Evolutionary conservation across 2,329 filamentous ascomycete species (phyloP).

Genomic region (Botrytis pseudocinerea): DNA sequence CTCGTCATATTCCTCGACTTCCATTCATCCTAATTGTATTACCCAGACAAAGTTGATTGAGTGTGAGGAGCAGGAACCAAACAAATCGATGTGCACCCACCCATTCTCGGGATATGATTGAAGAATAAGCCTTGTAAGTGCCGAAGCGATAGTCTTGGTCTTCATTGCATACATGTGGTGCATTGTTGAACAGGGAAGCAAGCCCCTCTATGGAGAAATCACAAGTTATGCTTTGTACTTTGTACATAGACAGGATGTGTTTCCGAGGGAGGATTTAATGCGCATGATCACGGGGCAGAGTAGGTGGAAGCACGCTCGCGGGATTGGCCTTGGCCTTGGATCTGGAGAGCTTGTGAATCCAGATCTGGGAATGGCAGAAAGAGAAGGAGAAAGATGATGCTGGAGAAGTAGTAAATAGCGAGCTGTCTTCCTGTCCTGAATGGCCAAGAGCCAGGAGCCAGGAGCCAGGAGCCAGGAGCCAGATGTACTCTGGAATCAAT

Average conservation of each 20-base stretch:
- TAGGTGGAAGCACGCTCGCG: not conserved
- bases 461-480: too few relatives aligned
- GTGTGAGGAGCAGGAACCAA: not conserved
- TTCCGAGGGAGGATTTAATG: not conserved
- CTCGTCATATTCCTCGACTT: not conserved
- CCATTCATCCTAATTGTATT: not conserved
- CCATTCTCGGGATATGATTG: slow-evolving; percentile 24
- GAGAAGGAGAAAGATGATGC: not conserved
- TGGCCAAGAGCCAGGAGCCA: not conserved
- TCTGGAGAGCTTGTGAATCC: not conserved
- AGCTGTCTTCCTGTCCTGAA: not conserved
- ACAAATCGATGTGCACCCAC: slow-evolving; percentile 25
- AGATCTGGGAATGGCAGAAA: not conserved
- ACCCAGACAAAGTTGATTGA: not conserved
- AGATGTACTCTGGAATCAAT: not conserved
- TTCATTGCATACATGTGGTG: not conserved
- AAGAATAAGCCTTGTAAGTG: slow-evolving; percentile 30
- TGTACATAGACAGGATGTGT: not conserved
- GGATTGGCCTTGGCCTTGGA: not conserved
- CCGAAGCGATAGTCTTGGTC: slow-evolving; percentile 24
- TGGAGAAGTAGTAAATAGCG: not conserved
- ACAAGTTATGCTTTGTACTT: not conserved
- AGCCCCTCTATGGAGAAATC: not conserved
- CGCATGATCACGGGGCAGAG: not conserved
- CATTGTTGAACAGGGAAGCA: slow-evolving; percentile 5